Percentiles rank a stretch among this genome's conserved stretches.
phyloP scores from a whole-genome alignment of 140 eudicot species.

The Cichorium intybus region DNA sequence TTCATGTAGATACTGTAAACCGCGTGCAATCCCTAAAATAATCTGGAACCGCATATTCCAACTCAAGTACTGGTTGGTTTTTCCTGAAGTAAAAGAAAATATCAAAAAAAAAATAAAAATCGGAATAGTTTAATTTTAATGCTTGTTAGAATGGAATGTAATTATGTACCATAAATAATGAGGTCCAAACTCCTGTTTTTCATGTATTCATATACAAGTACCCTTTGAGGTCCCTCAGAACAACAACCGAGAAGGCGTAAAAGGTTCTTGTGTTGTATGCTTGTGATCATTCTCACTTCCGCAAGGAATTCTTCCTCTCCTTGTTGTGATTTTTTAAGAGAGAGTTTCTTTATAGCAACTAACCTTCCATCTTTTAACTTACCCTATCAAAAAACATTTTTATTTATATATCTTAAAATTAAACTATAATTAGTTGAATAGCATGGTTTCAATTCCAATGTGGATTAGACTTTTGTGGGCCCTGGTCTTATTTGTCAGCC shows the following conservation, averaged over 20 bases:
- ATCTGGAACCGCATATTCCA: constrained; percentile 68
- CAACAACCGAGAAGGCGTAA: constrained; percentile 81
- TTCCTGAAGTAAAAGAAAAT: constrained; percentile 26
- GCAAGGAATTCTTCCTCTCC: constrained; percentile 72
- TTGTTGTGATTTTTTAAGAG: constrained; percentile 61
- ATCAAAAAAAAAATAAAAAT: not conserved
- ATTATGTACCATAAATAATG: constrained; percentile 49
- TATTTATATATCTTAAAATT: constrained; percentile 2
- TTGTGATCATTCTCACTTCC: constrained; percentile 74
- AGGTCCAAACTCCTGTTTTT: constrained; percentile 70
- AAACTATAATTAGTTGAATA: not conserved
- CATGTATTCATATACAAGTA: constrained; percentile 80
- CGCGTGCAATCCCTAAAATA: constrained; percentile 68
- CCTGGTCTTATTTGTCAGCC: not conserved
- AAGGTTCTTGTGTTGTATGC: constrained; percentile 84
- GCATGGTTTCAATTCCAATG: not conserved
- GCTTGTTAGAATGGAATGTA: not conserved
- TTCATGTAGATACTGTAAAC: constrained; percentile 73
- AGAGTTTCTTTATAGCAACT: constrained; percentile 66
- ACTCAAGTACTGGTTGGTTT: constrained; percentile 43
- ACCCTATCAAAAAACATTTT: constrained; percentile 38
- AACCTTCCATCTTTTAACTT: constrained; percentile 59
- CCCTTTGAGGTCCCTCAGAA: constrained; percentile 62
- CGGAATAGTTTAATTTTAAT: not conserved
- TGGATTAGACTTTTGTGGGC: not conserved